Conservation (phyloP, 345 rosid species). For the Populus nigra region DNA sequence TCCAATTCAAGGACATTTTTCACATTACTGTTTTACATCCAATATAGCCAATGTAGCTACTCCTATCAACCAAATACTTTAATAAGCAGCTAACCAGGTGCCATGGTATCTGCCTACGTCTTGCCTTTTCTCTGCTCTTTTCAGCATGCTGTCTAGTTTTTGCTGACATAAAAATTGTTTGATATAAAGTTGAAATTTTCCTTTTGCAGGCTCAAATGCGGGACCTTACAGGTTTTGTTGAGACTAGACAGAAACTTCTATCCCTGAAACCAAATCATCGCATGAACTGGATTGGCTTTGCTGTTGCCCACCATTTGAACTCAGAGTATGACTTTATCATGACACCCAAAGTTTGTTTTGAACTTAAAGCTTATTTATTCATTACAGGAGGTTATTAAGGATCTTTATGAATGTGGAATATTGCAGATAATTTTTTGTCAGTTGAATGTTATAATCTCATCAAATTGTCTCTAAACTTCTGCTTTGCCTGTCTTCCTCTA, state of each 20-base stretch:
- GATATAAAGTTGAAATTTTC: background rate
- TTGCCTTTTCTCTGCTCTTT: background rate
- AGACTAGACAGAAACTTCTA: conserved; percentile 93
- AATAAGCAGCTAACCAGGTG: background rate
- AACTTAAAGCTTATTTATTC: background rate
- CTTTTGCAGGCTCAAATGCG: conserved; percentile 94
- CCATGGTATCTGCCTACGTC: background rate
- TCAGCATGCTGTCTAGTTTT: background rate
- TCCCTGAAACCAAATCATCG: conserved; percentile 96
- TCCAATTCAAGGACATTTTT: background rate
- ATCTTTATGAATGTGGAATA: background rate
- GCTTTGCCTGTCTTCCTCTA: background rate
- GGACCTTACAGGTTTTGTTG: conserved; percentile 91
- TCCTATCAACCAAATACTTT: background rate
- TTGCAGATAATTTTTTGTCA: background rate
- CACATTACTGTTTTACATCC: background rate
- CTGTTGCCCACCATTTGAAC: conserved; percentile 93
- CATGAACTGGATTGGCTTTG: conserved; percentile 99
- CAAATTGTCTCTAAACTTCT: background rate
- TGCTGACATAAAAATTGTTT: background rate
- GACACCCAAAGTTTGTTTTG: conserved; percentile 3
- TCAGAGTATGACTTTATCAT: conserved; percentile 55
- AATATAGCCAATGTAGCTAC: background rate
- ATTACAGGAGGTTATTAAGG: background rate
- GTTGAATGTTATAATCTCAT: background rate